Evolutionary conservation across 345 rosid species (phyloP).

Genomic region (Murraya paniculata): DNA sequence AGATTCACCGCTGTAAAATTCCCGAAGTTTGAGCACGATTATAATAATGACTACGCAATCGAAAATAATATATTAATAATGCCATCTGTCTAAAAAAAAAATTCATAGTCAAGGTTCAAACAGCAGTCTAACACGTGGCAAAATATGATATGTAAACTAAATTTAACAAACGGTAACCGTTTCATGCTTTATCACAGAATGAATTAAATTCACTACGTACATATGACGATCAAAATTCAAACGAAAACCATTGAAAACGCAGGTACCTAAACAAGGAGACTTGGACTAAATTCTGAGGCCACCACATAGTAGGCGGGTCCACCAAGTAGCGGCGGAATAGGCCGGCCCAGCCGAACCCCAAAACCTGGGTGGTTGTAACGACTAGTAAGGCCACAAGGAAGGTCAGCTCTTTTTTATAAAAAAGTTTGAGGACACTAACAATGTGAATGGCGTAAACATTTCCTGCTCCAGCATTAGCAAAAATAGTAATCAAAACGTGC

Average conservation of each 20-base stretch:
- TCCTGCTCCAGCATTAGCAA: conserved; percentile 65
- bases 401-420: conserved; percentile 45
- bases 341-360: conserved; percentile 80
- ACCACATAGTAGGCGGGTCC: conserved; percentile 82
- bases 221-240: not conserved
- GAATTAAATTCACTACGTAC: not conserved
- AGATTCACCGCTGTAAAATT: no score
- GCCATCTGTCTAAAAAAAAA: no score
- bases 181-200: no score
- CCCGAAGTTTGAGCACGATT: no score
- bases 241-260: not conserved
- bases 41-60: no score
- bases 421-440: conserved; percentile 53
- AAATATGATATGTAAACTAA: not conserved
- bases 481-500: conserved; percentile 68
- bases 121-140: not conserved
- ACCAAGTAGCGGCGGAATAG: conserved; percentile 66
- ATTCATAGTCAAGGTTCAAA: no score
- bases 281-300: conserved; percentile 77
- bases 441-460: conserved; percentile 62
- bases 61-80: no score
- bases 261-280: conserved; percentile 63
- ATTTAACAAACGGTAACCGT: not conserved
- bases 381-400: conserved; percentile 51
- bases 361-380: conserved; percentile 58